Evolutionary conservation across 148 eudicot genomes (phyloP).

Genomic region (Rhododendron molle): DNA sequence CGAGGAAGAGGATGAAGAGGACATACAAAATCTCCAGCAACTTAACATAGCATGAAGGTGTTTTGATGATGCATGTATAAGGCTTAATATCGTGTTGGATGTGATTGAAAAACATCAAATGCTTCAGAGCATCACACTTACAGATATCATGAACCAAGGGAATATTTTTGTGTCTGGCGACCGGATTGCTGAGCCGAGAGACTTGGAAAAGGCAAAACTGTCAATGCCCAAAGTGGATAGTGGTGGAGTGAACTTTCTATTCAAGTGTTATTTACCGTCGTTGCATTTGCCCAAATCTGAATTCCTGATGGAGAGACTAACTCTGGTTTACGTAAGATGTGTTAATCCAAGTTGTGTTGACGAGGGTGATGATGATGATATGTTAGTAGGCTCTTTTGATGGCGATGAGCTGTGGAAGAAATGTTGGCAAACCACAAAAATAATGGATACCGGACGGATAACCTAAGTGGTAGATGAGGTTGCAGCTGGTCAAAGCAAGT

Average conservation of each 20-base stretch:
- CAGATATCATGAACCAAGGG: not conserved
- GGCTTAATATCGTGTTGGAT: not conserved
- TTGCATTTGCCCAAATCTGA: not conserved
- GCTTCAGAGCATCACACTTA: not conserved
- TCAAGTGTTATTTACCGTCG: not conserved
- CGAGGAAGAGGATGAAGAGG: too few relatives aligned
- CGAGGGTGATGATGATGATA: not conserved
- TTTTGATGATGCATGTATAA: not conserved
- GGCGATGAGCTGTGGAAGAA: not conserved
- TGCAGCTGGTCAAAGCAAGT: not conserved
- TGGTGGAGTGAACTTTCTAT: not conserved
- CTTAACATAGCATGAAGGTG: not conserved
- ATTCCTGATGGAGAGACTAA: not conserved
- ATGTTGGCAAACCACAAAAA: not conserved
- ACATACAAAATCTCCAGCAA: not conserved
- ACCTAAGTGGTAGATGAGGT: not conserved
- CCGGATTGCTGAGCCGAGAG: not conserved
- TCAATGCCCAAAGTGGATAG: not conserved
- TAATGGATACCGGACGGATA: not conserved
- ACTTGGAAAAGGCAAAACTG: not conserved
- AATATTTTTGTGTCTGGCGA: not conserved
- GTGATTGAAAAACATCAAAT: not conserved
- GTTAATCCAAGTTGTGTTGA: not conserved
- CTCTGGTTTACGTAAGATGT: not conserved
- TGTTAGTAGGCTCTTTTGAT: not conserved